phyloP scores from a whole-genome alignment of 2,329 filamentous ascomycete species.

The Furcasterigmium sp. region DNA sequence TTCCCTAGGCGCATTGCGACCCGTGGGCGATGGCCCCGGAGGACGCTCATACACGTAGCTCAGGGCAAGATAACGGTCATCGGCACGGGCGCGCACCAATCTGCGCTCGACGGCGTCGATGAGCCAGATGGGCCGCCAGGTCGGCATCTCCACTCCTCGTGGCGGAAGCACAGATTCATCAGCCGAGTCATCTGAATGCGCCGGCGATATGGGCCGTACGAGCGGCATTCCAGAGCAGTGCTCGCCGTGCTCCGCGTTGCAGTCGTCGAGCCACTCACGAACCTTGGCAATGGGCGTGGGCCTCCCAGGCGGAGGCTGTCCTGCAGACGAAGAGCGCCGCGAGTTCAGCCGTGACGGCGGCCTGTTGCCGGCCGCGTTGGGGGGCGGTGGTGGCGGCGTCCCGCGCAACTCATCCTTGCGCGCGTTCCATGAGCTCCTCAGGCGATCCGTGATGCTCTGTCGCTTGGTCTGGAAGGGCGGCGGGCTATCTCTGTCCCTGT shows the following conservation, averaged over 20 bases:
- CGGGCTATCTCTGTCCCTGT: constrained; percentile 13
- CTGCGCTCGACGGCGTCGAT: constrained; percentile 33
- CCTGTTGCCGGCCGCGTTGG: constrained; percentile 1
- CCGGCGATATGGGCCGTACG: constrained; percentile 14
- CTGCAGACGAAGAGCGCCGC: constrained; percentile 10
- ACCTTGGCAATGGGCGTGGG: constrained; percentile 31
- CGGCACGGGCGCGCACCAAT: constrained; percentile 30
- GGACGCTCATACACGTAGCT: constrained; percentile 38
- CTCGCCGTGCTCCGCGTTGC: constrained; percentile 32
- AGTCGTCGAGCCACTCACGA: constrained; percentile 37
- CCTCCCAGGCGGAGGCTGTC: constrained; percentile 8
- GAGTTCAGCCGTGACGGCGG: constrained; percentile 1
- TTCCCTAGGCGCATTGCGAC: constrained; percentile 15
- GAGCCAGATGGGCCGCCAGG: constrained; percentile 34
- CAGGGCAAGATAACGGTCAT: constrained; percentile 36
- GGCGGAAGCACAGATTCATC: background rate
- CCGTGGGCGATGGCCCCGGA: constrained; percentile 13
- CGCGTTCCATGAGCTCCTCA: constrained; percentile 20
- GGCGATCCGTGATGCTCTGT: constrained; percentile 34
- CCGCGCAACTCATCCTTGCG: constrained; percentile 10
- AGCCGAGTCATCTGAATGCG: constrained; percentile 1
- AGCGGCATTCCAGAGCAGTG: constrained; percentile 27
- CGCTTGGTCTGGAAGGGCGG: constrained; percentile 25
- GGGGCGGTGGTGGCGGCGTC: constrained; percentile 5
- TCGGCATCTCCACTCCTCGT: constrained; percentile 8